These are phyloP conservation scores for Dissophora ornata DNA, from an alignment of 192 early-diverging fungal species.

Conservation along the genomic window DNA sequence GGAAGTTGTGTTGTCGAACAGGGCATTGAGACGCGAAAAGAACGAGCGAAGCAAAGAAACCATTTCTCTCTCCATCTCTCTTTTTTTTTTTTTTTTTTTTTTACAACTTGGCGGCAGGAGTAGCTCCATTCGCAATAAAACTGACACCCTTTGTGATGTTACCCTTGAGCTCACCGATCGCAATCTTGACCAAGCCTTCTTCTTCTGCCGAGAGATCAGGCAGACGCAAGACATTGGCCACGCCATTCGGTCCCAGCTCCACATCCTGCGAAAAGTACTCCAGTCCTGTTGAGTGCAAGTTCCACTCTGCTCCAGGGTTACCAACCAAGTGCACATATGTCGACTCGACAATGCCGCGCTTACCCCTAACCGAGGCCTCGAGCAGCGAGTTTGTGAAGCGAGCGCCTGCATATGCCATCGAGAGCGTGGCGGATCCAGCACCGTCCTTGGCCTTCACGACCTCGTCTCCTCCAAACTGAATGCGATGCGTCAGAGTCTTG, in stretches of 20 bases:
- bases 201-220: slow-evolving; percentile 80
- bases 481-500: slow-evolving; percentile 91
- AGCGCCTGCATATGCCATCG: slow-evolving; percentile 89
- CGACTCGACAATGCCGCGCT: slow-evolving; percentile 84
- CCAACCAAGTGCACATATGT: slow-evolving; percentile 72
- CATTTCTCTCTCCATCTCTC: too few relatives aligned
- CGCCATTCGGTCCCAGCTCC: slow-evolving; percentile 80
- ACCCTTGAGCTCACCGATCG: slow-evolving; percentile 82
- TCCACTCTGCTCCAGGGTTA: slow-evolving; percentile 59
- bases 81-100: too few relatives aligned
- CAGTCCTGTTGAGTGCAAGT: slow-evolving; percentile 66
- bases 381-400: slow-evolving; percentile 89
- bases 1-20: too few relatives aligned
- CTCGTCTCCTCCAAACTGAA: slow-evolving; percentile 98
- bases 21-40: too few relatives aligned
- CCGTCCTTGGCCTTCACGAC: slow-evolving; percentile 96
- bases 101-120: slow-evolving; percentile 40
- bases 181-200: slow-evolving; percentile 75
- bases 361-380: slow-evolving; percentile 71
- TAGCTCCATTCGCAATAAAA: slow-evolving; percentile 66
- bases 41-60: too few relatives aligned
- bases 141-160: slow-evolving; percentile 90
- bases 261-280: slow-evolving; percentile 83
- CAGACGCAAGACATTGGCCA: slow-evolving; percentile 84
- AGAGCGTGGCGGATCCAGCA: slow-evolving; percentile 88